Evolutionary conservation across 208 protist genomes (phyloP).

Genomic region (Trypanosoma scelopori): DNA sequence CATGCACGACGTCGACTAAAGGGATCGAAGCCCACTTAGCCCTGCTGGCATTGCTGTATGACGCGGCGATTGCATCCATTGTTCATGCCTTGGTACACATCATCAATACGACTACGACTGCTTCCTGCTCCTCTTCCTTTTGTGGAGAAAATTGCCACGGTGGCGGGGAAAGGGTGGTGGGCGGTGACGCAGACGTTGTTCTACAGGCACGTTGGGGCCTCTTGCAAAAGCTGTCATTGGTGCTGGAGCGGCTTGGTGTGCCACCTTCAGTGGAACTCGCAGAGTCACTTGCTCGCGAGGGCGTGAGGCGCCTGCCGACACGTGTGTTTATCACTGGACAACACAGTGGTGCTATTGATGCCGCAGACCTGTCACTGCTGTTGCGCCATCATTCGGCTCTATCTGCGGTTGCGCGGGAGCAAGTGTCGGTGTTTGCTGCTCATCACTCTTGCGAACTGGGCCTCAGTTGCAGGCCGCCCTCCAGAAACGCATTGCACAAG

Average conservation of each 20-base stretch:
- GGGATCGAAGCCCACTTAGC: neutral
- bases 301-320: neutral
- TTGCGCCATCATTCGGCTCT: conserved; percentile 3
- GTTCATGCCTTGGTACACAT: neutral
- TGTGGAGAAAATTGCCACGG: neutral
- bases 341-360: neutral
- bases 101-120: neutral
- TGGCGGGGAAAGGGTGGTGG: neutral
- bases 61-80: conserved; percentile 1
- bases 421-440: neutral
- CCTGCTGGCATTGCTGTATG: conserved; percentile 7
- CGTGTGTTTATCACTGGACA: neutral
- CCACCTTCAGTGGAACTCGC: conserved; percentile 3
- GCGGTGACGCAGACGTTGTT: too few species aligned
- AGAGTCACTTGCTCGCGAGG: neutral
- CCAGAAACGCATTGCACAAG: neutral
- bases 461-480: neutral
- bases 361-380: neutral
- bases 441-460: conserved; percentile 1
- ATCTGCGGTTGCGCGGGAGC: neutral
- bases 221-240: conserved; percentile 7
- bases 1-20: neutral
- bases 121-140: neutral
- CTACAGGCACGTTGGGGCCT: conserved; percentile 4
- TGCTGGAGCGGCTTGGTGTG: conserved; percentile 17